Base-by-base conservation (phyloP, 805 yeast genomes). In the Wickerhamiella galacta region DNA sequence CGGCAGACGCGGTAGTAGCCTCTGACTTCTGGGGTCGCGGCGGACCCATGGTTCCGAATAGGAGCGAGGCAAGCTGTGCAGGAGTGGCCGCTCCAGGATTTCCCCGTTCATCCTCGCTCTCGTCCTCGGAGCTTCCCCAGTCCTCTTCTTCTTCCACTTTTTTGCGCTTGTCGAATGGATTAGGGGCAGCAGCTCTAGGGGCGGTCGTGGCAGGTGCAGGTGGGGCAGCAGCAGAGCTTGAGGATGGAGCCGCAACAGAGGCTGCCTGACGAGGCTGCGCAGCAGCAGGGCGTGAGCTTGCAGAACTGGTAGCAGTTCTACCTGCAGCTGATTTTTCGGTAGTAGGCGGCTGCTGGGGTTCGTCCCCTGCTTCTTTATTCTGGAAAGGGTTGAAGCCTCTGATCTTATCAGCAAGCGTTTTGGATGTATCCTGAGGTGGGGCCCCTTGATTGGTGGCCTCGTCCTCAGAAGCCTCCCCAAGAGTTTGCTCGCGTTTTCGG, bases 11-110 rank as follows among this genome's bases (percentile, higher is more conserved):
- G 10, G 37, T 31, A 10, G 35, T 32, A 3, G 36, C n/a, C 6
- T 24, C 36, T 3, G 36, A 22, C 7, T 34, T 23, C 16, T 36
- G 39, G 12, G 44, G 32, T 3, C 50, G 47, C 19, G 47, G 37
- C 18, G 46, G 46, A 3, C 51, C 61, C 64, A 60, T 60, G 5
- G 60, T 52, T 7, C 64, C 59, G 36, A 60, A 61, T 37, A 60
- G 42, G 38, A 58, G 38, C 16, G 63, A 57, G 5, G 65, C 65
- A 18, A 60, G 46, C 33, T 57, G 57, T 3, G 61, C 53, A 7
- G 66, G 57, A 20, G 60, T 55, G 3, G 52, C 52, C n/a, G 51
- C 47, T 9, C 54, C 54, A 4, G 48, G 46, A 3, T 38, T 42
- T 4, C 39, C 34, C 1, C 42, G 51, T 15, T 44, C 55, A 14